Evolutionary conservation across 2,329 filamentous ascomycete species (phyloP).

Genomic region (Ceratocystis huliohia): DNA sequence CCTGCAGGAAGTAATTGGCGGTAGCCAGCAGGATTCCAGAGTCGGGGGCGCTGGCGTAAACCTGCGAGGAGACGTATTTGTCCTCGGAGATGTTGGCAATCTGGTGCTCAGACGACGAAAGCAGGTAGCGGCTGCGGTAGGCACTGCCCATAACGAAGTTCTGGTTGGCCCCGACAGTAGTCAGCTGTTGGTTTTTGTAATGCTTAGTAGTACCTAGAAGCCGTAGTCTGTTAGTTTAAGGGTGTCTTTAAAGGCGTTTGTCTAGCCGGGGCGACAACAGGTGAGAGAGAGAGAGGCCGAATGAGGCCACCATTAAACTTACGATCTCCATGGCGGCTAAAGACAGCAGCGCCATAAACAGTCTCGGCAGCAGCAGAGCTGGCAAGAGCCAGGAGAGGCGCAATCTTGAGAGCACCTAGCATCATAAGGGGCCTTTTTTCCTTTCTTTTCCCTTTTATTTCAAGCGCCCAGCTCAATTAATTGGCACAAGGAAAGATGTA

Average conservation of each 20-base stretch:
- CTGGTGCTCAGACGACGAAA: constrained; percentile 24
- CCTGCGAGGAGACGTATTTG: constrained; percentile 26
- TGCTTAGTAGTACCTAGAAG: constrained; percentile 28
- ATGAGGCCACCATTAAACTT: constrained; percentile 17
- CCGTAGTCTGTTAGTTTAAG: background rate
- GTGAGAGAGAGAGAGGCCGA: background rate
- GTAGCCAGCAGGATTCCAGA: constrained; percentile 28
- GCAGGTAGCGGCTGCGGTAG: constrained; percentile 23
- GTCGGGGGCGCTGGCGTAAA: constrained; percentile 28
- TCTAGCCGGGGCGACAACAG: background rate
- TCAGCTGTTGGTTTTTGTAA: constrained; percentile 28
- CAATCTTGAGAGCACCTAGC: constrained; percentile 10
- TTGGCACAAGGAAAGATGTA: too few species aligned
- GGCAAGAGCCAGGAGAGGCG: constrained; percentile 17
- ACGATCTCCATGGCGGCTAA: constrained; percentile 29
- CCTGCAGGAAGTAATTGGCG: constrained; percentile 29
- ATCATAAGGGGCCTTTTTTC: background rate
- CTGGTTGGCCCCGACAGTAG: constrained; percentile 29
- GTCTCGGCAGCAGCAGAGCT: constrained; percentile 26
- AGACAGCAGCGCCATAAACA: constrained; percentile 28
- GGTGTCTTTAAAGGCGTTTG: background rate
- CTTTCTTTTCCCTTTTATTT: background rate
- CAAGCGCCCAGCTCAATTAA: too few species aligned
- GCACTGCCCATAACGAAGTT: constrained; percentile 26
- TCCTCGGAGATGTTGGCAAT: constrained; percentile 29